Evolutionary conservation across 2,329 filamentous ascomycete species (phyloP).

Genomic region (Sporothrix mexicana): DNA sequence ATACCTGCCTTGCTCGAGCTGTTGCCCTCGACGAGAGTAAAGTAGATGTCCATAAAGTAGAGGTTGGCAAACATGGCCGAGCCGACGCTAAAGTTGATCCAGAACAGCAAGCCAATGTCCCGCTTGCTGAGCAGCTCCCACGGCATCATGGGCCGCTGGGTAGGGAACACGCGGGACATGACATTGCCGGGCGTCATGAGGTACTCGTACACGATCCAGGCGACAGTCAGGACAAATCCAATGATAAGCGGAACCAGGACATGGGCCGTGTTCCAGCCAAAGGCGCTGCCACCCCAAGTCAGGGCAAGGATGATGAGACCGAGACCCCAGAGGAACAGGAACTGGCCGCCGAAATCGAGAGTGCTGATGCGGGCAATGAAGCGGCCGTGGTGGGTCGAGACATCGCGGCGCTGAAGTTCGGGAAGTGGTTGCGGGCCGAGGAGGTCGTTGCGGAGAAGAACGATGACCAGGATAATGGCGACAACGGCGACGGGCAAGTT

Average conservation of each 20-base stretch:
- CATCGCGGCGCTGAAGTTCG: slow-evolving; percentile 17
- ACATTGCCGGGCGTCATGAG: slow-evolving; percentile 57
- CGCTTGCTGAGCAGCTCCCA: slow-evolving; percentile 62
- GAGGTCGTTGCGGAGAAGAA: slow-evolving; percentile 64
- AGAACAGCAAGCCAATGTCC: slow-evolving; percentile 64
- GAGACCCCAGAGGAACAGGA: slow-evolving; percentile 61
- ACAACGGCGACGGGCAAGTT: slow-evolving; percentile 54
- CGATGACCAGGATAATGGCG: slow-evolving; percentile 58
- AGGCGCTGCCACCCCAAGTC: slow-evolving; percentile 61
- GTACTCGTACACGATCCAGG: slow-evolving; percentile 59
- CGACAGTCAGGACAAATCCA: slow-evolving; percentile 49
- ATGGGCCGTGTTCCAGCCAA: slow-evolving; percentile 56
- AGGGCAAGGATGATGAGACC: slow-evolving; percentile 61
- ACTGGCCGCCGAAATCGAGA: slow-evolving; percentile 61
- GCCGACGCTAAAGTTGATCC: slow-evolving; percentile 65
- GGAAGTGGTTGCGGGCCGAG: slow-evolving; percentile 53
- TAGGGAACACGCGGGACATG: slow-evolving; percentile 55
- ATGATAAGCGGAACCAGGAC: slow-evolving; percentile 57
- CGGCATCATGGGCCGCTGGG: slow-evolving; percentile 65
- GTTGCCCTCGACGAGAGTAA: slow-evolving; percentile 59
- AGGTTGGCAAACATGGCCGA: slow-evolving; percentile 62
- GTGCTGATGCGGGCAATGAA: slow-evolving; percentile 57
- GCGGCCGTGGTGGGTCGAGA: slow-evolving; percentile 37
- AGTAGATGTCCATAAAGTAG: slow-evolving; percentile 74
- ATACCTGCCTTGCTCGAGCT: slow-evolving; percentile 50